A percentile compares a stretch with the other conserved stretches of the same genome.
Evolutionary conservation across 805 yeast species (phyloP).

Genomic region (Nadsonia fulvescens): DNA sequence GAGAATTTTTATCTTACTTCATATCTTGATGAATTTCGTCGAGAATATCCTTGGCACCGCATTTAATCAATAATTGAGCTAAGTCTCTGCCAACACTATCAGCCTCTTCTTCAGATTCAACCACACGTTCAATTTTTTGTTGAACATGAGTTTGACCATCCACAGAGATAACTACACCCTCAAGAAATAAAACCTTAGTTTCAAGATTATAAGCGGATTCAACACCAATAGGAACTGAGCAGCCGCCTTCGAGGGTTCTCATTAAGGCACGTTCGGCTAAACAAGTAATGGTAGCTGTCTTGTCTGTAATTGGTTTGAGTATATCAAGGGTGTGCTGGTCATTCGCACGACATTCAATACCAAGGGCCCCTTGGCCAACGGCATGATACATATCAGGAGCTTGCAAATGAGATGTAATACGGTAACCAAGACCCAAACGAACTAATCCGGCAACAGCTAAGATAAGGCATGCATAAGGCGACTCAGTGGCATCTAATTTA

Average conservation of each 20-base stretch:
- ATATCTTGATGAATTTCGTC: slow-evolving; percentile 47
- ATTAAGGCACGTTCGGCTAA: slow-evolving; percentile 75
- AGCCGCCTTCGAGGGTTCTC: slow-evolving; percentile 89
- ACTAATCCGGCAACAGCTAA: slow-evolving; percentile 85
- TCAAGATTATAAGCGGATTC: slow-evolving; percentile 34
- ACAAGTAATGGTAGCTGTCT: slow-evolving; percentile 53
- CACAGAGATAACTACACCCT: slow-evolving; percentile 65
- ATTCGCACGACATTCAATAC: slow-evolving; percentile 65
- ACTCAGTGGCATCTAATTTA: slow-evolving; percentile 58
- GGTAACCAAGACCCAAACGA: slow-evolving; percentile 49
- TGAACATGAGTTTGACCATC: slow-evolving; percentile 64
- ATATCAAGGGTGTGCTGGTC: slow-evolving; percentile 43
- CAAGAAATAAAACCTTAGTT: slow-evolving; percentile 31
- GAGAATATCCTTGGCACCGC: slow-evolving; percentile 72
- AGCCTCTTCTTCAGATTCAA: slow-evolving; percentile 39
- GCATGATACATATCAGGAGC: slow-evolving; percentile 81
- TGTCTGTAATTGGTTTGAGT: slow-evolving; percentile 40
- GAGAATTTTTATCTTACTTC: too few species aligned
- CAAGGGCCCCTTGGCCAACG: slow-evolving; percentile 98
- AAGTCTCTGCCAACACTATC: slow-evolving; percentile 48
- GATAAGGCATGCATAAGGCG: slow-evolving; percentile 54
- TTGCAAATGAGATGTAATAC: slow-evolving; percentile 58
- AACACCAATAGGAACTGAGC: slow-evolving; percentile 95
- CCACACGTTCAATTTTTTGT: slow-evolving; percentile 25
- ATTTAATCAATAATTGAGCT: slow-evolving; percentile 45